Evolutionary conservation across 73 alveolate genomes (phyloP).

Genomic region (Paraurostyla sp.): DNA sequence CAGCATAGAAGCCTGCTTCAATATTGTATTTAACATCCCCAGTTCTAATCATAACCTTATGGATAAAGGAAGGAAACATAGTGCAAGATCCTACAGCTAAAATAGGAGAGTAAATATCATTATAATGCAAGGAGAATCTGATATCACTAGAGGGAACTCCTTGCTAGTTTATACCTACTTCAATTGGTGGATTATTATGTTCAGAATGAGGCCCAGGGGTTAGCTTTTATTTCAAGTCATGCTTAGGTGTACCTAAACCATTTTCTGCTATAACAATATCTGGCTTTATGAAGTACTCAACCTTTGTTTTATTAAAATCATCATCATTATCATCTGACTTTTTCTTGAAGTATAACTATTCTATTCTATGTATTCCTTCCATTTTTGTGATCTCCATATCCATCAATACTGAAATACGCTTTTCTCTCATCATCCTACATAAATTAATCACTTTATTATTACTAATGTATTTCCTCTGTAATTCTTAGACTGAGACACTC

Average conservation of each 20-base stretch:
- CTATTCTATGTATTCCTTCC: slow-evolving; percentile 57
- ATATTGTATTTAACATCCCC: slow-evolving; percentile 63
- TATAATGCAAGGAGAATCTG: slow-evolving; percentile 50
- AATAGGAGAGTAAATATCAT: slow-evolving; percentile 41
- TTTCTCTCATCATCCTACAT: slow-evolving; percentile 20
- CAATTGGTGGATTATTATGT: slow-evolving; percentile 9
- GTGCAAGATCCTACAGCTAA: slow-evolving; percentile 71
- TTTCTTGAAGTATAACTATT: slow-evolving; percentile 38
- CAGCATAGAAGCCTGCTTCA: slow-evolving; percentile 73
- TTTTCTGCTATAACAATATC: slow-evolving; percentile 65
- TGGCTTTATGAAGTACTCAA: slow-evolving; percentile 62
- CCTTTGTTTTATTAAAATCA: background rate
- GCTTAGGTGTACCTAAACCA: slow-evolving; percentile 53
- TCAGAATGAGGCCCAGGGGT: slow-evolving; percentile 50
- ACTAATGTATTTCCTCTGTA: slow-evolving; percentile 27
- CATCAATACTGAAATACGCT: slow-evolving; percentile 56
- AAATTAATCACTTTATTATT: background rate
- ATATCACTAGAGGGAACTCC: slow-evolving; percentile 58
- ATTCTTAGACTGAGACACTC: slow-evolving; percentile 6
- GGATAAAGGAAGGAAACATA: slow-evolving; percentile 50
- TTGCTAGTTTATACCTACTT: slow-evolving; percentile 21
- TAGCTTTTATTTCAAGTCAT: background rate
- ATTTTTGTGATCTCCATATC: slow-evolving; percentile 2
- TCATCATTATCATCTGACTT: background rate
- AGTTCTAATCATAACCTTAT: slow-evolving; percentile 57